Percentiles rank a stretch among this genome's conserved stretches.
These are phyloP conservation scores for Aspergillus glaucus DNA, from an alignment of 2,329 filamentous ascomycete genomes.

Conservation along the genomic window DNA sequence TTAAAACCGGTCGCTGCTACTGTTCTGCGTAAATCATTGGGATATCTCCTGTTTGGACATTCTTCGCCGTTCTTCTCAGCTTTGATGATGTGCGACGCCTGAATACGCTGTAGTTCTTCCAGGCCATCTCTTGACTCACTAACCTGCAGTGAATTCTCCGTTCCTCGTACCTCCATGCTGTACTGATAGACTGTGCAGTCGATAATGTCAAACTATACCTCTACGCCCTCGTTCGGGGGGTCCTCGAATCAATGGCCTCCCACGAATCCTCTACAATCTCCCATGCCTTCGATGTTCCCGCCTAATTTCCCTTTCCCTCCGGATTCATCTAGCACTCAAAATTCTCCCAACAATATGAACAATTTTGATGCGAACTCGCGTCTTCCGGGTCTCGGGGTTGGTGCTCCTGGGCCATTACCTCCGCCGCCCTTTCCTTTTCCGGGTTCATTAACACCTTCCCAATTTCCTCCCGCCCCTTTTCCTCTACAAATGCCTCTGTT, in stretches of 20 bases:
- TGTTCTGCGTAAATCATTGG: too few species aligned
- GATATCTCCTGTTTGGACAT: conserved; percentile 13
- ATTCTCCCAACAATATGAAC: conserved; percentile 5
- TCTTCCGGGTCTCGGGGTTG: conserved; percentile 24
- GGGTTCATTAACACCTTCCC: conserved; percentile 28
- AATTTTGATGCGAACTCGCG: conserved; percentile 22
- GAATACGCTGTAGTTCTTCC: conserved; percentile 3
- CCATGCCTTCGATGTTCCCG: conserved; percentile 20
- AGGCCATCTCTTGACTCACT: conserved; percentile 6
- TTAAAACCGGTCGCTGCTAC: too few species aligned
- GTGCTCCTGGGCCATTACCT: conserved; percentile 17
- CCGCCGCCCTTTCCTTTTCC: conserved; percentile 25
- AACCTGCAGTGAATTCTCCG: neutral
- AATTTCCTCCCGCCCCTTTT: conserved; percentile 25
- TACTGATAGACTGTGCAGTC: neutral
- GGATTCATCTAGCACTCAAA: conserved; percentile 14
- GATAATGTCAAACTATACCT: conserved; percentile 45
- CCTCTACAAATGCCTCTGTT: conserved; percentile 22
- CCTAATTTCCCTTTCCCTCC: conserved; percentile 19
- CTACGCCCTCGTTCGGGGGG: conserved; percentile 39
- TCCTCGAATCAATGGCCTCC: conserved; percentile 31
- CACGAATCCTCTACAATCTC: conserved; percentile 8
- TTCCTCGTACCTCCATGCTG: neutral
- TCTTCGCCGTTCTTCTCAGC: conserved; percentile 2
- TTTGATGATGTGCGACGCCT: conserved; percentile 17